Evolutionary conservation across 352 stramenopile species (phyloP), one percentile per base, ranked within the genome.

Genomic region (Thalassiosira mediterranea): DNA sequence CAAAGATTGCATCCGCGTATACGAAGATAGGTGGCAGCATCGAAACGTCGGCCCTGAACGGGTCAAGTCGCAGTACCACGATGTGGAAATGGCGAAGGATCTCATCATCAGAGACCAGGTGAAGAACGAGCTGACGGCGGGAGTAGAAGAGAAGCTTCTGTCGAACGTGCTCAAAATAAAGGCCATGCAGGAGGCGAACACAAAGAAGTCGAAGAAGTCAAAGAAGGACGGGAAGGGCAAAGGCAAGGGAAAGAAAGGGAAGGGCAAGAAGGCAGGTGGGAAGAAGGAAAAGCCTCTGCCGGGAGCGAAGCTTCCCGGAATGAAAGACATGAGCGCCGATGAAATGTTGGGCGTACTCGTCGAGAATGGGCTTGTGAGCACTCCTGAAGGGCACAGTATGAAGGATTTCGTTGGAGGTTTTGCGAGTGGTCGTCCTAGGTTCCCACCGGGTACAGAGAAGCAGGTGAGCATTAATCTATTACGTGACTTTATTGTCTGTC

Each of bases 161-260:
- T 83, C 96, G 40, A 96, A 97, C 65, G 89, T 98, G 17, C 88
- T 93, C 28, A 98, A 98, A 87, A 97, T 98, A 77, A 97, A 97
- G 66, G 72, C 59, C 7, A 88, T 90, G 0, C 65, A 83, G 59
- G 76, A 73, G 1, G 56, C 34, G 15, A 70, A 71, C 52, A 84
- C 83, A 28, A 87, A 85, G 58, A 86, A 80, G 40, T 64, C 67
- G 23, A 94, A 94, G 64, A 89, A 90, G 58, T 68, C 49, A 8
- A 90, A 89, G 21, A 90, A 89, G 47, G 79, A 78, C 11, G 88
- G 88, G 40, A 71, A 80, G 28, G 76, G 76, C 21, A 86, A 69
- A 44, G 80, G 76, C 4, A 79, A 78, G 5, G 83, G 84, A 5
- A 95, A 95, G 64, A 95, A 95, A 28, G 88, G 86, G 3, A 96